Conservation (phyloP, 306 rosid genomes). For the Glycyrrhiza uralensis region DNA sequence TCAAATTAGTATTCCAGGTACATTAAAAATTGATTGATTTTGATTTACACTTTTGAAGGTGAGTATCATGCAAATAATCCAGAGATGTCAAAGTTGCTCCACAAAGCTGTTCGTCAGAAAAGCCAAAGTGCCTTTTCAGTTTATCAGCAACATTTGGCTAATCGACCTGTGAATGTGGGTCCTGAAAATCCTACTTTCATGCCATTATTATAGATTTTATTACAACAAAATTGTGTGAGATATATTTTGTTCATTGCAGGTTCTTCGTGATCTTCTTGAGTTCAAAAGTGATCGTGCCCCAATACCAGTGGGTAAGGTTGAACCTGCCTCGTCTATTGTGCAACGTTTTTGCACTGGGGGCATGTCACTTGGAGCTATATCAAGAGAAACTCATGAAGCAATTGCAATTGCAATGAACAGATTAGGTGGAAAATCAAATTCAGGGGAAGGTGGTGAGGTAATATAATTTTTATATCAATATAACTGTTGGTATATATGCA, state of each 20-base stretch:
- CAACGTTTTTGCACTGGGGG: slow-evolving; percentile 98
- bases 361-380: slow-evolving; percentile 99
- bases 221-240: not conserved
- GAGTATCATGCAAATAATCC: slow-evolving; percentile 99
- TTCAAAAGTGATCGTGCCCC: slow-evolving; percentile 85
- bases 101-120: slow-evolving; percentile 98
- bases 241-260: slow-evolving; percentile 45
- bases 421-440: slow-evolving; percentile 94
- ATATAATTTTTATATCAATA: not conserved
- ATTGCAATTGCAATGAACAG: slow-evolving; percentile 98
- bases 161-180: slow-evolving; percentile 94
- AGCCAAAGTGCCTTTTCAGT: slow-evolving; percentile 91
- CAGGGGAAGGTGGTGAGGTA: slow-evolving; percentile 99
- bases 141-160: slow-evolving; percentile 98
- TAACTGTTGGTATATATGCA: not conserved
- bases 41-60: slow-evolving; percentile 46
- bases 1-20: not conserved
- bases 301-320: slow-evolving; percentile 94
- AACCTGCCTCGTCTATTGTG: slow-evolving; percentile 89
- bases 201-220: not conserved
- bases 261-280: slow-evolving; percentile 97
- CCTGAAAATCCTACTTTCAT: slow-evolving; percentile 14
- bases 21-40: slow-evolving; percentile 12
- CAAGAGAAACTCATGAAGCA: slow-evolving; percentile 99
- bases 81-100: slow-evolving; percentile 99